Percentiles rank a stretch among this genome's conserved stretches.
Evolutionary conservation across 345 rosid species (phyloP).

Genomic region (Psidium friedrichsthalianum): DNA sequence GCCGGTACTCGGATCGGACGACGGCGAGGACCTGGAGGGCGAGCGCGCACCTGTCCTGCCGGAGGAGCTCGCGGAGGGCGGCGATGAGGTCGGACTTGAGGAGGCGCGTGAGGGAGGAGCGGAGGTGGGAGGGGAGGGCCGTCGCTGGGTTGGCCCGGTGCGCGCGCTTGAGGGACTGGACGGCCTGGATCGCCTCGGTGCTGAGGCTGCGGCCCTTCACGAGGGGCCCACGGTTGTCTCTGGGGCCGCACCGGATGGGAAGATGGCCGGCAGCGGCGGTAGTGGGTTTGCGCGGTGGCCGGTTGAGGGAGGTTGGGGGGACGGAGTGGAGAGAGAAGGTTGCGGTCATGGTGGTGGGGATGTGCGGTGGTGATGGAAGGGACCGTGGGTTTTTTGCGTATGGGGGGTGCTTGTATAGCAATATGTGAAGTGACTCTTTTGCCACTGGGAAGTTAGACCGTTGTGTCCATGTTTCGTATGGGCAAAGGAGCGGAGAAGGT

Average conservation of each 20-base stretch:
- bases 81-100: constrained; percentile 24
- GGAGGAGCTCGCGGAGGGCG: constrained; percentile 69
- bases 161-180: constrained; percentile 75
- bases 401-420: neutral
- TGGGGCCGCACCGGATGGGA: constrained; percentile 55
- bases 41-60: constrained; percentile 58
- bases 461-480: neutral
- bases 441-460: neutral
- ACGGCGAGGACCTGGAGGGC: constrained; percentile 67
- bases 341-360: neutral
- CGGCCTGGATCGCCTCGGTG: constrained; percentile 86
- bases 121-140: constrained; percentile 73
- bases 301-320: constrained; percentile 4
- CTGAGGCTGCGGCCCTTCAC: constrained; percentile 75
- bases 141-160: constrained; percentile 33
- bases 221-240: constrained; percentile 76
- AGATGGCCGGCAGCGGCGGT: constrained; percentile 1
- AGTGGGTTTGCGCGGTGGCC: neutral
- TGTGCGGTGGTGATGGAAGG: neutral
- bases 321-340: constrained; percentile 7
- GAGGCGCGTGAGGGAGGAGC: constrained; percentile 63
- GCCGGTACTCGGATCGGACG: constrained; percentile 50
- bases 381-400: neutral
- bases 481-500: neutral
- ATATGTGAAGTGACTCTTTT: neutral